Percentiles rank a stretch among this genome's conserved stretches.
Evolutionary conservation across 78 protist species (phyloP).

Genomic region (Dictyostelium intermedium): DNA sequence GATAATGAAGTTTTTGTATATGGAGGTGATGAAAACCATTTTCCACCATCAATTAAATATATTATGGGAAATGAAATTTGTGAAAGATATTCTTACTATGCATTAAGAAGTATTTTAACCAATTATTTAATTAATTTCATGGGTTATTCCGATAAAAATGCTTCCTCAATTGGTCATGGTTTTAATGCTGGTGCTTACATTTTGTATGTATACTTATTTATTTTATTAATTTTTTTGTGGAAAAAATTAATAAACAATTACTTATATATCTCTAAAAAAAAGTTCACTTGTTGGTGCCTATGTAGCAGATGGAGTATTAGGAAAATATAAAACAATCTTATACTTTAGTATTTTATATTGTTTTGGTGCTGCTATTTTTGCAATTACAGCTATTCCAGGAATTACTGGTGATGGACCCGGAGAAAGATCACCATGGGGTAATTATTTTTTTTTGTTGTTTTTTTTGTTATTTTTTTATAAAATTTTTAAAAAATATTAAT

Average conservation of each 20-base stretch:
- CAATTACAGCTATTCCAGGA: constrained; percentile 79
- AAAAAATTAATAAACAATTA: no score
- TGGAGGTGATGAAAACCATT: not conserved
- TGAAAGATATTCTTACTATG: constrained; percentile 76
- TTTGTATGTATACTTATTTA: constrained; percentile 6
- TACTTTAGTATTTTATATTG: constrained; percentile 57
- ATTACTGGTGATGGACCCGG: constrained; percentile 74
- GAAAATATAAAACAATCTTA: constrained; percentile 78
- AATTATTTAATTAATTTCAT: constrained; percentile 64
- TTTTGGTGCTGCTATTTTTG: constrained; percentile 46
- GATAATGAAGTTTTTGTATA: not conserved
- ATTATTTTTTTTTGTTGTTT: no score
- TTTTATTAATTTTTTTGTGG: not conserved
- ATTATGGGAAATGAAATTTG: constrained; percentile 83
- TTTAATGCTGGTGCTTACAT: constrained; percentile 51
- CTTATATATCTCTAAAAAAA: not conserved
- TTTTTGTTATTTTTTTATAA: not conserved
- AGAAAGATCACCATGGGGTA: constrained; percentile 52
- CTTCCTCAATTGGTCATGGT: constrained; percentile 58
- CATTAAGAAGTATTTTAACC: constrained; percentile 66
- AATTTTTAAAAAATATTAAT: not conserved
- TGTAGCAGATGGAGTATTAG: constrained; percentile 65
- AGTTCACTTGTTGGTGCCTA: constrained; percentile 80
- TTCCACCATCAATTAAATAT: constrained; percentile 37
- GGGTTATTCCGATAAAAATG: constrained; percentile 40